Conservation (phyloP, 106 monocot genomes). For the Allium sativum region DNA sequence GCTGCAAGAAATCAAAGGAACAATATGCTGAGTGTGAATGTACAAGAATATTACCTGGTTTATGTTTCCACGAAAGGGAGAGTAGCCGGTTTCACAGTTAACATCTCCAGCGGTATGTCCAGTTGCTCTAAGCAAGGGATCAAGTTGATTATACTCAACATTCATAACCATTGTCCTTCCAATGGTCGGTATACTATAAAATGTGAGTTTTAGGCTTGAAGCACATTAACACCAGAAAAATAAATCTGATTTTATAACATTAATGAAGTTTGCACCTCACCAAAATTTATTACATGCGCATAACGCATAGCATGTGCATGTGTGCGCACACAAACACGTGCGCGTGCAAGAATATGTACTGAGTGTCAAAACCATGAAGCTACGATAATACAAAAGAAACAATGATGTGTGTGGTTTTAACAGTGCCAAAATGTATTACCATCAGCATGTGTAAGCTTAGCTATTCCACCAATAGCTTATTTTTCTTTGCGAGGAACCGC, state of each 20-base stretch:
- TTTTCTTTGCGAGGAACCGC: conserved; percentile 96
- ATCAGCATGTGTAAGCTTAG: conserved; percentile 87
- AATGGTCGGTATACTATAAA: conserved; percentile 14
- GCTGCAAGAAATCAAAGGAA: too few species aligned
- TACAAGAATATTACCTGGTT: conserved; percentile 51
- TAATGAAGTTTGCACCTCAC: too few species aligned
- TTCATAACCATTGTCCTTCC: conserved; percentile 89
- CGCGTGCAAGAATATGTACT: too few species aligned
- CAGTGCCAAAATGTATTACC: conserved; percentile 27
- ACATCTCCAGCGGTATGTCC: conserved; percentile 87
- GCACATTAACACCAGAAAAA: too few species aligned
- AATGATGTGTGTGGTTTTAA: not conserved
- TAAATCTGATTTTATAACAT: too few species aligned
- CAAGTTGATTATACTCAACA: conserved; percentile 99
- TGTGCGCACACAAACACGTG: too few species aligned
- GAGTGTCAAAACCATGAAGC: too few species aligned
- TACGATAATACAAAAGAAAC: too few species aligned
- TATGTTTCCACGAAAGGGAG: conserved; percentile 94
- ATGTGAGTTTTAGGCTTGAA: too few species aligned
- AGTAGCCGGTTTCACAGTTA: conserved; percentile 88
- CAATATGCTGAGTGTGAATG: too few species aligned
- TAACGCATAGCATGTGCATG: too few species aligned
- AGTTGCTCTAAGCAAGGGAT: conserved; percentile 83
- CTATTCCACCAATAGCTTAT: conserved; percentile 99
- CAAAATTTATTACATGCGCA: too few species aligned